phyloP scores from a whole-genome alignment of 164 flowering plant genomes.

The Sextonia rubra region DNA sequence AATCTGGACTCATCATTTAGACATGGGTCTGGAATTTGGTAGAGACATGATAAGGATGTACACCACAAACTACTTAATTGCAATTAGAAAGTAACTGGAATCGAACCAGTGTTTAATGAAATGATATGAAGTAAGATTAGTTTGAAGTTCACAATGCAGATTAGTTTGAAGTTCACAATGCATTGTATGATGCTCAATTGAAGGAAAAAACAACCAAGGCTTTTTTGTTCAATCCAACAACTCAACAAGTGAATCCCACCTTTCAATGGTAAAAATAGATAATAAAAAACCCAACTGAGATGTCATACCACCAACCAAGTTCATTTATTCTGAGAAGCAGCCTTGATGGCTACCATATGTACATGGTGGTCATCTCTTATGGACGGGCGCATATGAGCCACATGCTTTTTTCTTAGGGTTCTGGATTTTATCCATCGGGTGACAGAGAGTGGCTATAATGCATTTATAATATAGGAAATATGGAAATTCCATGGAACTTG shows the following conservation, averaged over 20 bases:
- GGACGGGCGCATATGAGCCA: no score
- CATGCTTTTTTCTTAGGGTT: no score
- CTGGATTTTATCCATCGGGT: no score
- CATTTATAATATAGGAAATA: no score
- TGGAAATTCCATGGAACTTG: no score
- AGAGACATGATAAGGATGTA: not conserved
- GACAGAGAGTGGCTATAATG: no score
- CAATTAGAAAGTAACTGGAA: not conserved
- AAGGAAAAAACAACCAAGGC: not conserved
- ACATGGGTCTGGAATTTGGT: not conserved
- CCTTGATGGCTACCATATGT: not conserved
- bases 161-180: not conserved
- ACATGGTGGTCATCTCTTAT: no score
- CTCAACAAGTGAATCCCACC: not conserved
- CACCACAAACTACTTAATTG: not conserved
- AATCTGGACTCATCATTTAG: constrained; percentile 20
- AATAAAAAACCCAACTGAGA: not conserved
- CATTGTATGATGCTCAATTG: not conserved
- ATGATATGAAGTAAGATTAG: not conserved
- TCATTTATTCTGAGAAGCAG: not conserved
- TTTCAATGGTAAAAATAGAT: not conserved
- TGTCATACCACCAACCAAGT: not conserved
- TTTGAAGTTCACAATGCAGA: no score
- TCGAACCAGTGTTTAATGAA: not conserved
- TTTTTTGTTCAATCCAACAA: not conserved